Evolutionary conservation across 1,284 basidiomycete species (phyloP).

Genomic region (Ustilago curta): DNA sequence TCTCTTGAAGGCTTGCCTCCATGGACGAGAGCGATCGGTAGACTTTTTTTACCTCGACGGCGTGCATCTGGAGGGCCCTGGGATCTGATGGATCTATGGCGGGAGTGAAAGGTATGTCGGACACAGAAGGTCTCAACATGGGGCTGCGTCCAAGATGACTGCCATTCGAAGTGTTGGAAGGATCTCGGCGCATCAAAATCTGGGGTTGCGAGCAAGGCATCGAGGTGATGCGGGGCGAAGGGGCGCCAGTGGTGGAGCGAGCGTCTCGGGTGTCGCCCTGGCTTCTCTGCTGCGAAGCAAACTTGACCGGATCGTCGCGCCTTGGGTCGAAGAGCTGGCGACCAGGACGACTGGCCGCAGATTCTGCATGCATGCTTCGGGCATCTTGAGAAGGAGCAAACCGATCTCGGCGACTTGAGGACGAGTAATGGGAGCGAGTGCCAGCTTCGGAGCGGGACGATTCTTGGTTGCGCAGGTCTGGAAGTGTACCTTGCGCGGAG

Average conservation of each 20-base stretch:
- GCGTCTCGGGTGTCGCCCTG: constrained; percentile 33
- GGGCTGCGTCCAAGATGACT: constrained; percentile 31
- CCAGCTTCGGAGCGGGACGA: constrained; percentile 29
- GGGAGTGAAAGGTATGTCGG: constrained; percentile 26
- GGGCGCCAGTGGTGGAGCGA: constrained; percentile 14
- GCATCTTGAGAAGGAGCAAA: constrained; percentile 37
- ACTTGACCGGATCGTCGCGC: constrained; percentile 81
- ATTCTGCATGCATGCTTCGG: constrained; percentile 32
- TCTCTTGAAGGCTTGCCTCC: constrained; percentile 78
- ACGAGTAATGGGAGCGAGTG: constrained; percentile 23
- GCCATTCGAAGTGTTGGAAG: constrained; percentile 26
- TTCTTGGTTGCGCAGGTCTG: constrained; percentile 31
- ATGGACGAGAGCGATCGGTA: constrained; percentile 81
- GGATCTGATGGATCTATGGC: constrained; percentile 31
- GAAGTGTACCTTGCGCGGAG: constrained; percentile 25
- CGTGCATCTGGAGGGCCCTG: constrained; percentile 69
- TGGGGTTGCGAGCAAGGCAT: constrained; percentile 26
- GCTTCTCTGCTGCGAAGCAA: constrained; percentile 44
- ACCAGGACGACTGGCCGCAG: constrained; percentile 28
- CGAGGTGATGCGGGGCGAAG: constrained; percentile 22
- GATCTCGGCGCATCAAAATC: constrained; percentile 32
- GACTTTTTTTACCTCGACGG: constrained; percentile 80
- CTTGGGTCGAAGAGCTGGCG: constrained; percentile 79
- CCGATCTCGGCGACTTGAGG: constrained; percentile 36
- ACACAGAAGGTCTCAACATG: constrained; percentile 25